Evolutionary conservation across 176 grass and related monocot species (phyloP).

Genomic region (Miscanthus lutarioriparius): DNA sequence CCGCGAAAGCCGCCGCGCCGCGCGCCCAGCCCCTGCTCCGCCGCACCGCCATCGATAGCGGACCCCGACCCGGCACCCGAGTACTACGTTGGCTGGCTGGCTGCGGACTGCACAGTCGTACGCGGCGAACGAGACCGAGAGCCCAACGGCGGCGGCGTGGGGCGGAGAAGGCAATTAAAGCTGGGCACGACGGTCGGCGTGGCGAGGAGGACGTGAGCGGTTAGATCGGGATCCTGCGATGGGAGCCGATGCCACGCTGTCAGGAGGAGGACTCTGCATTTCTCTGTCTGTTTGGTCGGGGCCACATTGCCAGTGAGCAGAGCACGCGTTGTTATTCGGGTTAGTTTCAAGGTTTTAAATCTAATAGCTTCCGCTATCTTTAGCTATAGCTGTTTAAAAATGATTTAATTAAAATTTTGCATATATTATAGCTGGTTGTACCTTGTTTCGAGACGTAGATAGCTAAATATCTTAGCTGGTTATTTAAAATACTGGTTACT

Average conservation of each 20-base stretch:
- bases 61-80: background rate
- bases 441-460: too few species aligned
- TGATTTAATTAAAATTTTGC: too few species aligned
- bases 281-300: background rate
- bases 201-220: background rate
- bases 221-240: background rate
- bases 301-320: background rate
- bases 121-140: background rate
- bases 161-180: background rate
- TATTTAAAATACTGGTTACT: too few species aligned
- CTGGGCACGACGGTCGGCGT: background rate
- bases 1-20: constrained; percentile 32
- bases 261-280: background rate
- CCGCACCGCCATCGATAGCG: constrained; percentile 24
- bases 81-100: background rate
- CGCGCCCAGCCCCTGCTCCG: constrained; percentile 27
- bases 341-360: too few species aligned
- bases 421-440: too few species aligned
- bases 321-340: too few species aligned
- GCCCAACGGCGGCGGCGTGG: background rate
- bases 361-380: too few species aligned
- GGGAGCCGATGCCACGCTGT: background rate
- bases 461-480: too few species aligned
- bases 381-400: too few species aligned
- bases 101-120: background rate